These are phyloP conservation scores for Fusarium ambrosium DNA, from an alignment of 2,329 filamentous ascomycete species.

Conservation along the genomic window DNA sequence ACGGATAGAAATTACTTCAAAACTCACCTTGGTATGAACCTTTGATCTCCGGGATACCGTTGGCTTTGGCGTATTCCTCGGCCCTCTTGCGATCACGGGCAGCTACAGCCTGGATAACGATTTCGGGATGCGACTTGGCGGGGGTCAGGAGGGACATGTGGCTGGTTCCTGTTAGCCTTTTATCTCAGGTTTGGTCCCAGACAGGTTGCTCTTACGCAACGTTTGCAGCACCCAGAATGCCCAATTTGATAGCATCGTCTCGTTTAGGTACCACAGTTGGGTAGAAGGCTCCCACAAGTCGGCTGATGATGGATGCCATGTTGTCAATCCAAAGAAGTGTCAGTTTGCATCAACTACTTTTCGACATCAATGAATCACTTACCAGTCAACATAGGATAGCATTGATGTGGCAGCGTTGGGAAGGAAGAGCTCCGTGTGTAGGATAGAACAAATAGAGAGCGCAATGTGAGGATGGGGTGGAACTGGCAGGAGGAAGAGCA, in stretches of 20 bases:
- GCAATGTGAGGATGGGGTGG: background rate
- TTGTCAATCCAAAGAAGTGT: background rate
- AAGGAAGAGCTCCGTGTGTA: background rate
- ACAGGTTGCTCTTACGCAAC: background rate
- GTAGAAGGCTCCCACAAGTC: background rate
- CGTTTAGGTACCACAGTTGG: background rate
- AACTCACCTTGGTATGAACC: conserved; percentile 6
- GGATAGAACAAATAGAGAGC: background rate
- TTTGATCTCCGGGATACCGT: conserved; percentile 13
- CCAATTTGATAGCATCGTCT: background rate
- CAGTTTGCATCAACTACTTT: fast-evolving
- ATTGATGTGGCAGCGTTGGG: background rate
- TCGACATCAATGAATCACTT: background rate
- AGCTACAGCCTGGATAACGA: conserved; percentile 12
- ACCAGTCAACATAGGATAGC: background rate
- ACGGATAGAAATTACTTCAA: no score
- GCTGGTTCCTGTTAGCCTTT: background rate
- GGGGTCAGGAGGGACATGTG: conserved; percentile 3
- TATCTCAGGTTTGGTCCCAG: background rate
- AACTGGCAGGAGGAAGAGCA: background rate
- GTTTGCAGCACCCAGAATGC: background rate
- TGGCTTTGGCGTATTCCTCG: conserved; percentile 3
- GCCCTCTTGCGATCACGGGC: conserved; percentile 11
- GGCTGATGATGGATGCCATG: background rate
- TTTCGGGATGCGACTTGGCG: conserved; percentile 5